phyloP scores from a whole-genome alignment of 2,329 filamentous ascomycete species.

The Ophiostoma pallidulum region DNA sequence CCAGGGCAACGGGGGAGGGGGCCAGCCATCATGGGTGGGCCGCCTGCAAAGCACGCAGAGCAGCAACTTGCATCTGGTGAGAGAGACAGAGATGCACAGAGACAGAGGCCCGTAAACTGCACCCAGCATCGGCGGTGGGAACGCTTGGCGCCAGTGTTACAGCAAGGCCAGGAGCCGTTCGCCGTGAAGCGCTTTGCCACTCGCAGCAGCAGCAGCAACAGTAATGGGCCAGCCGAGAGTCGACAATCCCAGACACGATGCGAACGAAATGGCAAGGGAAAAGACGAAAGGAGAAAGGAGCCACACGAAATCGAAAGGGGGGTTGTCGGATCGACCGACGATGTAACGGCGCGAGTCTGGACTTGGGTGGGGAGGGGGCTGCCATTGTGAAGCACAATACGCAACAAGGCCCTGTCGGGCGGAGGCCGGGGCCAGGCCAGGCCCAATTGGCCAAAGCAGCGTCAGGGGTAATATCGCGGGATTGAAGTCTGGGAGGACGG shows the following conservation, averaged over 20 bases:
- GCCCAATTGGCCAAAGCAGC: too few species aligned
- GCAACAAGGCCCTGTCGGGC: slow-evolving; percentile 7
- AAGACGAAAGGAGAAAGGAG: slow-evolving; percentile 1
- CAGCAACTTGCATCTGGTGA: too few species aligned
- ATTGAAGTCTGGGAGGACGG: too few species aligned
- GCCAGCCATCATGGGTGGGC: slow-evolving; percentile 12
- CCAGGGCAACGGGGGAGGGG: slow-evolving; percentile 12
- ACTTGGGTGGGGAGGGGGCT: neutral
- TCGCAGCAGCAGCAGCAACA: too few species aligned
- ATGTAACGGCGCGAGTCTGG: slow-evolving; percentile 19
- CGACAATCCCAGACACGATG: too few species aligned
- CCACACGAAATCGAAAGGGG: slow-evolving; percentile 5
- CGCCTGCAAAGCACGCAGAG: neutral
- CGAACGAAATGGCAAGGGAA: neutral
- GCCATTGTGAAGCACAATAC: slow-evolving; percentile 5
- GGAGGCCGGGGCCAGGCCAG: too few species aligned
- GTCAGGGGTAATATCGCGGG: neutral
- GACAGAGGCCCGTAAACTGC: neutral
- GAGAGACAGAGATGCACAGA: too few species aligned
- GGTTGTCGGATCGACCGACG: slow-evolving; percentile 18
- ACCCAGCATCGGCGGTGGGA: neutral
- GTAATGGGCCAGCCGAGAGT: neutral
- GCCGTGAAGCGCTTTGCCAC: neutral
- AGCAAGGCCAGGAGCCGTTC: neutral
- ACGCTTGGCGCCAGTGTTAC: neutral